Evolutionary conservation across 2,329 filamentous ascomycete species (phyloP), one percentile per base, ranked within the genome.

Genomic region (Cryoendolithus antarcticus): DNA sequence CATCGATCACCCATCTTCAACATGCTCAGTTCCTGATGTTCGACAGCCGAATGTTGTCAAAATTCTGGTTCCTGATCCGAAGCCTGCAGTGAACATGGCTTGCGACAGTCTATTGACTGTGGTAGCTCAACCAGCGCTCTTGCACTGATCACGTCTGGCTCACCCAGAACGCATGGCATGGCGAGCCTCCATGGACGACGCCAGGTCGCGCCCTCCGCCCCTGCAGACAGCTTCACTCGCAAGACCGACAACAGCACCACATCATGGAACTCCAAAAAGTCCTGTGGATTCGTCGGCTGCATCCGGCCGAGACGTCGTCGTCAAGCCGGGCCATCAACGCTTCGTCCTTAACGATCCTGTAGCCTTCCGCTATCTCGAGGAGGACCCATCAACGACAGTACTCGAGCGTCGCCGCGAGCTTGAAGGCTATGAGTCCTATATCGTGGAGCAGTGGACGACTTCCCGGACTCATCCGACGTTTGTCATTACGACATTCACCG

Each of bases 401-500:
- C 69, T 94, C 47, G 76, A 88, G 50, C 79, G 81, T 38, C 75
- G 77, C 40, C 70, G 72, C 36, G 67, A 73, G 36, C 71, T 98
- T 4, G 66, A 74, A 44, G 89, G 89, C 48, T 96, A 95, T 62
- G 88, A 96, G 60, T 70, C 89, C 45, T 96, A 96, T 61, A 65
- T 96, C 10, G 86, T 96, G 48, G 91, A 96, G 60, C 91, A 98
- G 69, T 98, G 91, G 91, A 86, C 86, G 4, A 95, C 88, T 61
- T 95, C 89, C 9, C 77, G 91, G 38, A 74, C 78, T 41, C 86
- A 93, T 45, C 89, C 89, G 1, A 95, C 89, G 10, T 83, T 93
- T 47, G 75, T 93, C 36, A 93, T 96, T 48, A 83, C 82, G 32
- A 94, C 88, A 3, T 95, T 91, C 56, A 96, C 89, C 0, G 91